phyloP scores from a whole-genome alignment of 192 early-diverging fungal species.

The Backusella circina region DNA sequence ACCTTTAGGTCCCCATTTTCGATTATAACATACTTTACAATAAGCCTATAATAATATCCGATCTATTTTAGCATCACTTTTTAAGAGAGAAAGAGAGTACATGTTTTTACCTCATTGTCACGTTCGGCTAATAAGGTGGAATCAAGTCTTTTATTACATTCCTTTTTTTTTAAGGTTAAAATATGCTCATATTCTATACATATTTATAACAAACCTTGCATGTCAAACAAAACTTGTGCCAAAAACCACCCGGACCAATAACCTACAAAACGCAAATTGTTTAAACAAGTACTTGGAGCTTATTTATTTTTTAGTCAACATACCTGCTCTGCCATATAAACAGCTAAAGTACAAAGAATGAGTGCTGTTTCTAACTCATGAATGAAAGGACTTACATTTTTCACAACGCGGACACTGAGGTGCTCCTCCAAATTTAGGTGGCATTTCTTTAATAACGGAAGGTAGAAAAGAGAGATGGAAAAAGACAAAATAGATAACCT shows the following conservation, averaged over 20 bases:
- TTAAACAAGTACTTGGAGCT: neutral
- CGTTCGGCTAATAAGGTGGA: constrained; percentile 50
- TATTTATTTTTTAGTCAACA: neutral
- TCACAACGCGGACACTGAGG: constrained; percentile 49
- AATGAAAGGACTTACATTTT: constrained; percentile 23
- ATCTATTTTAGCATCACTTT: neutral
- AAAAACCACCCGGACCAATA: constrained; percentile 35
- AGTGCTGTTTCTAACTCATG: neutral
- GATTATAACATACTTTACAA: constrained; percentile 53
- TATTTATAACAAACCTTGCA: constrained; percentile 18
- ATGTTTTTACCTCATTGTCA: constrained; percentile 44
- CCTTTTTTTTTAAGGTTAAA: constrained; percentile 9
- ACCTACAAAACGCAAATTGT: constrained; percentile 13
- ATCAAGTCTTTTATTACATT: constrained; percentile 56
- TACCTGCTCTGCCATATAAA: constrained; percentile 50
- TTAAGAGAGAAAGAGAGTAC: neutral
- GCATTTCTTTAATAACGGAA: constrained; percentile 36
- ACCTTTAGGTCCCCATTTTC: constrained; percentile 56
- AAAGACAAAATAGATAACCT: too few species aligned
- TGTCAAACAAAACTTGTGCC: constrained; percentile 31
- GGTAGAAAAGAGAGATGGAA: too few species aligned
- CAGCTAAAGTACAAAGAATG: constrained; percentile 11
- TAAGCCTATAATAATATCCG: constrained; percentile 43
- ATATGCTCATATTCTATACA: too few species aligned
- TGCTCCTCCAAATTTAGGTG: constrained; percentile 43